These are phyloP conservation scores for Neckera pumila DNA, from an alignment of 225 moss, liverwort and hornwort species.

Conservation along the genomic window DNA sequence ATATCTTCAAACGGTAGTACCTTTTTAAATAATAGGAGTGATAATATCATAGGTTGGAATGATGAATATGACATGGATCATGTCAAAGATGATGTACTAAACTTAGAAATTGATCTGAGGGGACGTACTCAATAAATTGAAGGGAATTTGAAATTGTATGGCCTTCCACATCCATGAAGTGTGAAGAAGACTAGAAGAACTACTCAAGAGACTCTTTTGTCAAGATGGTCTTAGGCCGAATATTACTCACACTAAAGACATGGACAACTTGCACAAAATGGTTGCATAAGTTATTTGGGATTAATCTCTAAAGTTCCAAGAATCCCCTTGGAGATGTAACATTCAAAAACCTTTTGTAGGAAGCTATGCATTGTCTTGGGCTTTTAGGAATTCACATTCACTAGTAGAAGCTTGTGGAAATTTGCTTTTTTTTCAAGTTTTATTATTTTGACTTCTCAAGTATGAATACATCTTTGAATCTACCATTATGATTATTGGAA, in stretches of 20 bases:
- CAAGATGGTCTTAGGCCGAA: background rate
- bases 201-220: background rate
- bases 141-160: background rate
- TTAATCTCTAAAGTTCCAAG: no score
- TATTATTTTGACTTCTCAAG: no score
- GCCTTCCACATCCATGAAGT: background rate
- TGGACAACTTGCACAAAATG: background rate
- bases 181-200: background rate
- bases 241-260: background rate
- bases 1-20: background rate
- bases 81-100: background rate
- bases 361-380: no score
- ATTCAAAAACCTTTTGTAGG: fast-evolving
- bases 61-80: background rate
- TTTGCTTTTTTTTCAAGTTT: no score
- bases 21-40: background rate
- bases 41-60: background rate
- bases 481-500: fast-evolving
- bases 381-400: no score
- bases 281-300: background rate
- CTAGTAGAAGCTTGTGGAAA: no score
- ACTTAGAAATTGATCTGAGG: background rate
- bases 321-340: no score
- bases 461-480: background rate
- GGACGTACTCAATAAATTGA: background rate